Conservation (phyloP, 106 monocot genomes). For the Alisma plantagoaquatica region DNA sequence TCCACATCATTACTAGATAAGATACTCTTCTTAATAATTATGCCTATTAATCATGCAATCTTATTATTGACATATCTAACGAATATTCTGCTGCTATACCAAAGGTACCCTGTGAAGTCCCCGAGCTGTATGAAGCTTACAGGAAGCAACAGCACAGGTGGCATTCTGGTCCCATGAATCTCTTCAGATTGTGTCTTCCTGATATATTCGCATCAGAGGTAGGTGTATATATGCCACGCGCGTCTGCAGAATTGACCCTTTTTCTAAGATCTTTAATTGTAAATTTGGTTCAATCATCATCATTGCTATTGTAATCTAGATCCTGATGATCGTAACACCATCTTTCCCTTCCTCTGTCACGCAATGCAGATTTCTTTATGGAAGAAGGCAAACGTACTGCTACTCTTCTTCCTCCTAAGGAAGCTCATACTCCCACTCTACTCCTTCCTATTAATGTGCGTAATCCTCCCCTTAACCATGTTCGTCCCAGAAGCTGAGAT, state of each 20-base stretch:
- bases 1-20: not conserved
- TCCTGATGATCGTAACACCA: not conserved
- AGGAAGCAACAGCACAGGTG: constrained; percentile 71
- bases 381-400: constrained; percentile 46
- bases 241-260: too few relatives aligned
- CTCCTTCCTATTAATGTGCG: constrained; percentile 57
- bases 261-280: not conserved
- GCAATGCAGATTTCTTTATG: constrained; percentile 19
- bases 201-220: constrained; percentile 50
- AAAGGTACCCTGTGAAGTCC: constrained; percentile 71
- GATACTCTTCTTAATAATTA: not conserved
- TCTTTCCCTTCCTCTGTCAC: not conserved
- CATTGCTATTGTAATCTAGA: not conserved
- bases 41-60: too few relatives aligned
- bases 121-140: constrained; percentile 63
- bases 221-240: too few relatives aligned
- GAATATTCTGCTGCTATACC: too few relatives aligned
- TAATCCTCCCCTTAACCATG: constrained; percentile 59
- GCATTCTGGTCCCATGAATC: constrained; percentile 79
- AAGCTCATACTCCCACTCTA: constrained; percentile 75
- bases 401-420: constrained; percentile 22
- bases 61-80: too few relatives aligned
- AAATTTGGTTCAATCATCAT: not conserved
- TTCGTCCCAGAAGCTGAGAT: constrained; percentile 59
- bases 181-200: constrained; percentile 60